A percentile compares a stretch with the other conserved stretches of the same genome.
Conservation (phyloP, 2,329 filamentous ascomycete genomes). For the Fusarium tjaetaba region DNA sequence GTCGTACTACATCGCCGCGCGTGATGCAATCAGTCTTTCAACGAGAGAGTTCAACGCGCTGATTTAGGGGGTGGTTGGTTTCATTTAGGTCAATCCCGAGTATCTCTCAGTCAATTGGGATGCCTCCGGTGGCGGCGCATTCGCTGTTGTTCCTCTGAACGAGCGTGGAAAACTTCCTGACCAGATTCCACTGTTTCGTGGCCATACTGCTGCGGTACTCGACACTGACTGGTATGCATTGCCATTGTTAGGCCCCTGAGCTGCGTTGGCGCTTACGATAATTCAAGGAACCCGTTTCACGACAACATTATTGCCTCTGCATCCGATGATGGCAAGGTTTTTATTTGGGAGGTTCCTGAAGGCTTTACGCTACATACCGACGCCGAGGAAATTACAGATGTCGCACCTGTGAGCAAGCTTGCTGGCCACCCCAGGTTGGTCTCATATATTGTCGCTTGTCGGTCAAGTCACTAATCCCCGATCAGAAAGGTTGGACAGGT, state of each 20-base stretch:
- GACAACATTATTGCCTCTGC: conserved; percentile 91
- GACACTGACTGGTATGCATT: conserved; percentile 90
- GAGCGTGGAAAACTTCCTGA: conserved; percentile 93
- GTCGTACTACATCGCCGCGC: conserved; percentile 72
- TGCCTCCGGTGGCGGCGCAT: conserved; percentile 92
- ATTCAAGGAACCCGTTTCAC: conserved; percentile 88
- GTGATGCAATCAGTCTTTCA: conserved; percentile 25
- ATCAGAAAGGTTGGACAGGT: conserved; percentile 97
- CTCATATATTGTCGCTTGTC: background rate
- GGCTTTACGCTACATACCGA: conserved; percentile 87
- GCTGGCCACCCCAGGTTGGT: conserved; percentile 84
- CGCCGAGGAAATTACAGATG: conserved; percentile 82
- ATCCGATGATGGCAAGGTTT: conserved; percentile 96
- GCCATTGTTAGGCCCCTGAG: conserved; percentile 15
- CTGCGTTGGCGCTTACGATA: conserved; percentile 22
- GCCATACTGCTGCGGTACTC: conserved; percentile 93
- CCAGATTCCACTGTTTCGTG: conserved; percentile 92
- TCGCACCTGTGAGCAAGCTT: conserved; percentile 83
- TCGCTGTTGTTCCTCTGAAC: conserved; percentile 90
- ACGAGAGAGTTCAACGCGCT: conserved; percentile 35
- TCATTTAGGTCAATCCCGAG: conserved; percentile 84
- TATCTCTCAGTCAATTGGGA: conserved; percentile 99
- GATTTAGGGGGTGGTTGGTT: conserved; percentile 38
- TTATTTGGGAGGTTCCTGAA: conserved; percentile 94
- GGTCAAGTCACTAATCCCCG: conserved; percentile 25